A percentile compares a stretch with the other conserved stretches of the same genome.
Evolutionary conservation across 129 eudicot genomes (phyloP).

Genomic region (Arctium lappa): DNA sequence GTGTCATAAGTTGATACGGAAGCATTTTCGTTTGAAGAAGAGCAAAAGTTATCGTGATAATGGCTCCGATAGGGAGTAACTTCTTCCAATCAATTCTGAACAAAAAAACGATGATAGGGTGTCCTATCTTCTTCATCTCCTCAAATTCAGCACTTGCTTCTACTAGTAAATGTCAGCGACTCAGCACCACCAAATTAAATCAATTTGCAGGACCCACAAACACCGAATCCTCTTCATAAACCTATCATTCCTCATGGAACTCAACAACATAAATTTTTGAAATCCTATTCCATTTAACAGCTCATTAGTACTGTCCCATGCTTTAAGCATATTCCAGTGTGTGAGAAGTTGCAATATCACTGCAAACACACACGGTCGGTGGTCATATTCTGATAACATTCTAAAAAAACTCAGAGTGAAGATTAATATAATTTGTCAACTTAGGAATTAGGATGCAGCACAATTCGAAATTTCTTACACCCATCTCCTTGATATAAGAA

Average conservation of each 20-base stretch:
- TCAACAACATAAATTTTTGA: neutral
- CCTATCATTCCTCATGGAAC: slow-evolving; percentile 6
- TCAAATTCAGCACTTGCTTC: slow-evolving; percentile 20
- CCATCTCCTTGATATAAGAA: slow-evolving; percentile 6
- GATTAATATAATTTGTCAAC: neutral
- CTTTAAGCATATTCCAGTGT: slow-evolving; percentile 35
- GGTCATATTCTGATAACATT: slow-evolving; percentile 1
- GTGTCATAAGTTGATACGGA: slow-evolving; percentile 55
- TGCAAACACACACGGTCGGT: slow-evolving; percentile 5
- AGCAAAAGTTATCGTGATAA: slow-evolving; percentile 44
- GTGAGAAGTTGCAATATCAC: slow-evolving; percentile 14
- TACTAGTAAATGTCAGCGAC: slow-evolving; percentile 11
- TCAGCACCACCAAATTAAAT: neutral
- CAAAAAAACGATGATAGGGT: slow-evolving; percentile 31
- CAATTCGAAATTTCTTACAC: neutral
- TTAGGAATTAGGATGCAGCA: neutral
- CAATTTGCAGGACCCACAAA: slow-evolving; percentile 12
- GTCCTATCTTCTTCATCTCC: slow-evolving; percentile 55
- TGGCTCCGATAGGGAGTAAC: slow-evolving; percentile 43
- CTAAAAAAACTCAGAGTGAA: neutral
- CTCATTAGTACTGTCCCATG: slow-evolving; percentile 7
- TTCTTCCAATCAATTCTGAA: slow-evolving; percentile 59
- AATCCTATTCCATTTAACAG: slow-evolving; percentile 11
- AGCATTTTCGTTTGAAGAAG: slow-evolving; percentile 49
- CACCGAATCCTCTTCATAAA: slow-evolving; percentile 19